Evolutionary conservation across 306 rosid genomes (phyloP), one percentile per base, ranked within the genome.

Genomic region (Nissolia schottii): DNA sequence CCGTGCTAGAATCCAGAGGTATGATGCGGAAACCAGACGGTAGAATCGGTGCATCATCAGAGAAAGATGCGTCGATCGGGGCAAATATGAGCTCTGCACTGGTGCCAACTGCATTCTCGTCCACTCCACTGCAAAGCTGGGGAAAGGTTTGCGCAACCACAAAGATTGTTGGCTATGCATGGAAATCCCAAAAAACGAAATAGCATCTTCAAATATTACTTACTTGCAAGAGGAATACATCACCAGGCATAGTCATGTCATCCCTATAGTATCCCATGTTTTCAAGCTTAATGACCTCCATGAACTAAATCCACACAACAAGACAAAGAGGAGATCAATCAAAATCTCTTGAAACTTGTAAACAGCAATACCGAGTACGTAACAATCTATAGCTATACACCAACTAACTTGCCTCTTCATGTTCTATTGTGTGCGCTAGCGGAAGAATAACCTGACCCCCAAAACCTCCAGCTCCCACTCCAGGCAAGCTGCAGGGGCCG

Each of bases 361-460:
- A 24, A 50, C 25, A 41, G 50, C 23, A 14, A 15, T 45, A n/a
- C 19, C 51, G 32, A n/a, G 29, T 15, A 58, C 16, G 28, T 12
- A 40, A 13, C 35, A 51, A 6, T 16, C 15, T 6, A 22, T 27
- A 72, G 22, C n/a, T n/a, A 45, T 5, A 16, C 23, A 41, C n/a
- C n/a, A 34, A 77, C 60, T 10, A 15, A 79, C 87, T 82, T 82
- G 87, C 99, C 97, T 94, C 99, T 85, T 94, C 99, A 41, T 94
- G 91, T 83, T 91, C 99, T 35, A 88, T 88, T 64, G 97, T 91
- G 77, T 91, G 91, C 76, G 97, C 99, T 67, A 94, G 82, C 8
- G 99, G 99, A 82, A 91, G 99, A 85, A 91, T 94, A 74, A 91
- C 93, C 79, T 91, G 97, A 62, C 96, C 96, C 74, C 97, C 99